Conservation (phyloP, 371 early-diverging fungal species). For the Choanephora cucurbitarum region DNA sequence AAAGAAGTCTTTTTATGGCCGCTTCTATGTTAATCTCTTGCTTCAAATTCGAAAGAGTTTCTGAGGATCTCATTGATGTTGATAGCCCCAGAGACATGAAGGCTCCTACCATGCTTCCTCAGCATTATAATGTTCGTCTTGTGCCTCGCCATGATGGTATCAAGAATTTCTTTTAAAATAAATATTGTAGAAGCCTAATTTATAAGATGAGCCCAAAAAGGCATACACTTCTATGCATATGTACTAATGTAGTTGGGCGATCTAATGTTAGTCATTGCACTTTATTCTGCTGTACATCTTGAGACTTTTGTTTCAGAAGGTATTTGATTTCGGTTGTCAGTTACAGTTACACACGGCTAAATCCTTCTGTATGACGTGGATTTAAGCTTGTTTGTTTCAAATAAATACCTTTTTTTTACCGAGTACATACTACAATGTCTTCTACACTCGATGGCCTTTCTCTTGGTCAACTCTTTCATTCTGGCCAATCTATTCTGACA, state of each 20-base stretch:
- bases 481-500: slow-evolving; percentile 27
- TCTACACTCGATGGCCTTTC: slow-evolving; percentile 26
- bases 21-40: slow-evolving; percentile 35
- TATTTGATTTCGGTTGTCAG: too few species aligned
- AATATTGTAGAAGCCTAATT: too few species aligned
- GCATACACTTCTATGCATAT: too few species aligned
- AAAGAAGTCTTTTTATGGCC: slow-evolving; percentile 47
- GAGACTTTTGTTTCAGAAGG: too few species aligned
- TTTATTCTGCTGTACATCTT: too few species aligned
- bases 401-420: not conserved
- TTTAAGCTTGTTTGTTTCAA: too few species aligned
- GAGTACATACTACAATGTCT: not conserved
- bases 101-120: slow-evolving; percentile 30
- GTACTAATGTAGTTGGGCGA: too few species aligned
- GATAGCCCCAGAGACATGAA: slow-evolving; percentile 26
- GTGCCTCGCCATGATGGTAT: slow-evolving; percentile 34
- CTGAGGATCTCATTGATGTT: slow-evolving; percentile 21
- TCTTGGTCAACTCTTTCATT: slow-evolving; percentile 39
- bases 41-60: slow-evolving; percentile 34
- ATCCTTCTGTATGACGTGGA: too few species aligned
- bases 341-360: too few species aligned
- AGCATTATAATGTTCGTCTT: slow-evolving; percentile 29
- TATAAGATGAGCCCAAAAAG: too few species aligned
- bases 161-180: slow-evolving; percentile 8
- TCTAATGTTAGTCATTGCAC: too few species aligned